phyloP scores from a whole-genome alignment of 2,329 filamentous ascomycete genomes.

The Diplocarpon rosae region DNA sequence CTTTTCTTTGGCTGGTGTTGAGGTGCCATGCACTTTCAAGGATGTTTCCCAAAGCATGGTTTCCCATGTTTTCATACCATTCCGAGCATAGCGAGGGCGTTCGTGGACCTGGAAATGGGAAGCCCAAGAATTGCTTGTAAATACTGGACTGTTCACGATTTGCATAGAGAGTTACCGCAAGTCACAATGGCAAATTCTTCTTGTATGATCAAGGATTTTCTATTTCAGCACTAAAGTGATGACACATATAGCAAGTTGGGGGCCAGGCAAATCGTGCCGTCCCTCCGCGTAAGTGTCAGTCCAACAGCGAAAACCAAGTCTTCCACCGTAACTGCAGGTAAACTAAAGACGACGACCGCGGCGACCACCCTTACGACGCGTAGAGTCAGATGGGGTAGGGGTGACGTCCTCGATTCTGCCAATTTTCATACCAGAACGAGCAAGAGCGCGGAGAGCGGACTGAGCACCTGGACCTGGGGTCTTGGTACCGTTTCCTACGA shows the following conservation, averaged over 20 bases:
- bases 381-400: slow-evolving; percentile 97
- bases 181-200: background rate
- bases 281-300: slow-evolving; percentile 62
- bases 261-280: slow-evolving; percentile 57
- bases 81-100: slow-evolving; percentile 5
- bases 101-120: background rate
- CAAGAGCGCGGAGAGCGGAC: slow-evolving; percentile 95
- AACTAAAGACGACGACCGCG: slow-evolving; percentile 99
- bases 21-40: slow-evolving; percentile 3
- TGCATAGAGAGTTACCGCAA: background rate
- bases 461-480: slow-evolving; percentile 98
- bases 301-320: slow-evolving; percentile 41
- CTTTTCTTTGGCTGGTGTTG: slow-evolving; percentile 2
- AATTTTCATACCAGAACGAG: slow-evolving; percentile 99
- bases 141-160: background rate
- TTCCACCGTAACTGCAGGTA: slow-evolving; percentile 20
- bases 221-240: slow-evolving; percentile 27
- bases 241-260: slow-evolving; percentile 43
- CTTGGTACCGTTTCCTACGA: slow-evolving; percentile 92
- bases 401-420: slow-evolving; percentile 99
- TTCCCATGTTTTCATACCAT: background rate
- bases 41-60: background rate
- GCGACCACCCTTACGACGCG: slow-evolving; percentile 99
- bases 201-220: slow-evolving; percentile 19
- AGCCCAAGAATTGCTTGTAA: background rate